Evolutionary conservation across 208 protist genomes (phyloP).

Genomic region (Angomonas ambiguus): DNA sequence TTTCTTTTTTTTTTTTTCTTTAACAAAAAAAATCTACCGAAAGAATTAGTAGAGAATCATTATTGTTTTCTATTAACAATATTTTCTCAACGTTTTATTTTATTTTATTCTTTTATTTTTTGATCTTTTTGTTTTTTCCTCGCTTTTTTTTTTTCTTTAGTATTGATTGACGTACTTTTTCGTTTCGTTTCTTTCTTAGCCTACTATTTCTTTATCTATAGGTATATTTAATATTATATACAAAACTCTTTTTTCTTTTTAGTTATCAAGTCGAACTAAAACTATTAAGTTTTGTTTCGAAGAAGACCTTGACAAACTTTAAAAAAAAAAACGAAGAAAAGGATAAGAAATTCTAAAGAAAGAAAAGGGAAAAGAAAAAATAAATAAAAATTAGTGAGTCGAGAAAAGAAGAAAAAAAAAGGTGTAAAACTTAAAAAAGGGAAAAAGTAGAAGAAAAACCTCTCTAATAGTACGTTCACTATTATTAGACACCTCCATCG

Average conservation of each 20-base stretch:
- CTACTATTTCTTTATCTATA: too few relatives aligned
- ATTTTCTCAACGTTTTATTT: constrained; percentile 7
- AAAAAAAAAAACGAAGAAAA: constrained; percentile 18
- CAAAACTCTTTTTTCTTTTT: constrained; percentile 12
- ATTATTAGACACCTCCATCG: not conserved
- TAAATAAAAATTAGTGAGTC: not conserved
- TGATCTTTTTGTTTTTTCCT: constrained; percentile 13
- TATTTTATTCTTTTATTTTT: not conserved
- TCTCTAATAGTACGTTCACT: constrained; percentile 9
- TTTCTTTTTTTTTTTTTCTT: constrained; percentile 11
- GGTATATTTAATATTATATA: too few relatives aligned
- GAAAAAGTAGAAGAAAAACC: constrained; percentile 4
- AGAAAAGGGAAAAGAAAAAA: not conserved
- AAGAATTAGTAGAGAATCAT: not conserved
- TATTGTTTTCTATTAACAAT: constrained; percentile 13
- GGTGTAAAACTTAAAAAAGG: not conserved
- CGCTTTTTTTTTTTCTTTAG: constrained; percentile 10
- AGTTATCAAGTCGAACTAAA: constrained; percentile 7
- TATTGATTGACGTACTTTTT: constrained; percentile 7
- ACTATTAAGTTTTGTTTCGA: not conserved
- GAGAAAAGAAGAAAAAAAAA: not conserved
- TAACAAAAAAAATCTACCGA: not conserved
- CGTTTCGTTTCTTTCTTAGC: constrained; percentile 16
- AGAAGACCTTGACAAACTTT: constrained; percentile 16
- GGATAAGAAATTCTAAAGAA: constrained; percentile 4